Percentiles rank a stretch among this genome's conserved stretches.
Evolutionary conservation across 2,329 filamentous ascomycete genomes (phyloP).

Genomic region (Fusarium sp.): DNA sequence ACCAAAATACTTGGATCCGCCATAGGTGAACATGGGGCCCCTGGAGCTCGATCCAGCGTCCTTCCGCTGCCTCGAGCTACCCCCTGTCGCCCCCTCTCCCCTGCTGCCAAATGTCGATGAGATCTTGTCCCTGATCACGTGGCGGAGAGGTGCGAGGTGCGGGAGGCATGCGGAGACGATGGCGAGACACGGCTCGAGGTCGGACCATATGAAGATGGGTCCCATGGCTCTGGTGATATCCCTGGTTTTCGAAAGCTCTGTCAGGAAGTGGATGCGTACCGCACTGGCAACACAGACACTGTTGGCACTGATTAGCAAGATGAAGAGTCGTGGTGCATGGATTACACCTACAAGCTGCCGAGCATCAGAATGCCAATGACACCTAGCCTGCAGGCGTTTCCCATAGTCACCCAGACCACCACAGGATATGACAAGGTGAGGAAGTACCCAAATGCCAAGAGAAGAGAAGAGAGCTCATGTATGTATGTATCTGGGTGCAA

Average conservation of each 20-base stretch:
- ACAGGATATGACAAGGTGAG: constrained; percentile 16
- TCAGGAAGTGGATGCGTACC: constrained; percentile 16
- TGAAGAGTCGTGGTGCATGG: not conserved
- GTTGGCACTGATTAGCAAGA: not conserved
- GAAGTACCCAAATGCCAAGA: constrained; percentile 11
- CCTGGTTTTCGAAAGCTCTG: constrained; percentile 1
- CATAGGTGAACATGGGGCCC: constrained; percentile 8
- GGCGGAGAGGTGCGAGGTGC: constrained; percentile 13
- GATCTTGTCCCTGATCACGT: constrained; percentile 7
- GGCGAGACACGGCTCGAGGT: constrained; percentile 18
- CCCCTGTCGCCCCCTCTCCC: not conserved
- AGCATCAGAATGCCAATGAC: constrained; percentile 13
- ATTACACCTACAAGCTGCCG: constrained; percentile 12
- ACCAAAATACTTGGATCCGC: constrained; percentile 13
- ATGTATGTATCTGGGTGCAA: not conserved
- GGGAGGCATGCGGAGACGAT: constrained; percentile 22
- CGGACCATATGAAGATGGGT: constrained; percentile 22
- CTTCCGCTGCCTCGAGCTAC: not conserved
- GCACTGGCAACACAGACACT: constrained; percentile 21
- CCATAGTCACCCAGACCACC: constrained; percentile 21
- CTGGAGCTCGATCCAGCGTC: not conserved
- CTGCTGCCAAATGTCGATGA: constrained; percentile 4
- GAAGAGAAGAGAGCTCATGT: not conserved
- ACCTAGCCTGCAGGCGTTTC: constrained; percentile 8
- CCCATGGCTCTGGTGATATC: constrained; percentile 15